phyloP scores from a whole-genome alignment of 2,329 filamentous ascomycete species.

The Phymatotrichopsis omnivora region DNA sequence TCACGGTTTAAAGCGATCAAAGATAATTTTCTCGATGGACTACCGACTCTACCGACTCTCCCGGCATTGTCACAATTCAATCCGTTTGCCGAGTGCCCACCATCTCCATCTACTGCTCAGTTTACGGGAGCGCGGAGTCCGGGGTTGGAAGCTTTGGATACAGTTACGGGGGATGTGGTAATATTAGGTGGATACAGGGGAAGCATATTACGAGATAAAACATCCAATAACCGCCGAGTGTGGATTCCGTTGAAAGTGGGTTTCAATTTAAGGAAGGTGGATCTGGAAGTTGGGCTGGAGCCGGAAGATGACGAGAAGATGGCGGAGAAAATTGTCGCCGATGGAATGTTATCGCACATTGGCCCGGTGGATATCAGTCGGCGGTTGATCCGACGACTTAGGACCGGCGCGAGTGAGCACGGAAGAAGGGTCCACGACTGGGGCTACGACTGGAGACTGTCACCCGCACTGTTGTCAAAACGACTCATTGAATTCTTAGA shows the following conservation, averaged over 20 bases:
- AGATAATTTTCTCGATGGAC: slow-evolving; percentile 70
- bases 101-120: slow-evolving; percentile 17
- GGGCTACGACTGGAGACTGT: slow-evolving; percentile 89
- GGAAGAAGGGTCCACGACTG: slow-evolving; percentile 76
- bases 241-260: slow-evolving; percentile 94
- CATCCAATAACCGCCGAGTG: slow-evolving; percentile 71
- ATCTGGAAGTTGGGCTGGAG: slow-evolving; percentile 75
- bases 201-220: slow-evolving; percentile 74
- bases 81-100: slow-evolving; percentile 21
- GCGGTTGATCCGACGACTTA: slow-evolving; percentile 66
- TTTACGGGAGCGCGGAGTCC: slow-evolving; percentile 27
- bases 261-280: slow-evolving; percentile 80
- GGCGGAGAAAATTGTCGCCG: slow-evolving; percentile 71
- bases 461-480: slow-evolving; percentile 62
- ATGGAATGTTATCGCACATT: slow-evolving; percentile 82
- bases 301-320: slow-evolving; percentile 74
- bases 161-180: slow-evolving; percentile 73
- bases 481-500: slow-evolving; percentile 65
- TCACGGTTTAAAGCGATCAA: slow-evolving; percentile 81
- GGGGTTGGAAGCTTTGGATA: slow-evolving; percentile 47
- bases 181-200: slow-evolving; percentile 85
- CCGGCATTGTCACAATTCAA: slow-evolving; percentile 42
- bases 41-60: slow-evolving; percentile 56
- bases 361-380: slow-evolving; percentile 84
- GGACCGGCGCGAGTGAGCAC: slow-evolving; percentile 60